Percentiles rank a stretch among this genome's conserved stretches.
Conservation (phyloP, 23 red algal genomes). For the Gracilaria caudata region DNA sequence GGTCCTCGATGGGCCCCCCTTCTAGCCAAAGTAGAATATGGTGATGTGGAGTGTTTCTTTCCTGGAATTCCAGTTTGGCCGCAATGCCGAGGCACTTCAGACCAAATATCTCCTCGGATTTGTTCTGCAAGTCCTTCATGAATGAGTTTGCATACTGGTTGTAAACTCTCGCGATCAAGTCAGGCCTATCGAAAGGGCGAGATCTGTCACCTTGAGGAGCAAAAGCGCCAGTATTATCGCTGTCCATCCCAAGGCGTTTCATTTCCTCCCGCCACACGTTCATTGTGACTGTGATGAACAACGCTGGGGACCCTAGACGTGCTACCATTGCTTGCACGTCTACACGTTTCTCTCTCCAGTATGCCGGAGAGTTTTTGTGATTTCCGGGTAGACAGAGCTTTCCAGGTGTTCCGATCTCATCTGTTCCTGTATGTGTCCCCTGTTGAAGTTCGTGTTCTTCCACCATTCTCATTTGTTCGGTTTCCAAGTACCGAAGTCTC, state of each 20-base stretch:
- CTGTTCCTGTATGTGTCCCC: not conserved
- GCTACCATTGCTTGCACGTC: constrained; percentile 2
- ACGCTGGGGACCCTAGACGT: not conserved
- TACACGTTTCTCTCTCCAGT: not conserved
- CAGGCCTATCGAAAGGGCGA: not conserved
- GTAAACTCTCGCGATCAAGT: not conserved
- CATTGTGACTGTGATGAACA: constrained; percentile 2
- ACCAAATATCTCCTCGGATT: not conserved
- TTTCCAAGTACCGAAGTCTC: not conserved
- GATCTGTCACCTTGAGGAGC: not conserved
- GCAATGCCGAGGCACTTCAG: not conserved
- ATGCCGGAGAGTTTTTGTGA: not conserved
- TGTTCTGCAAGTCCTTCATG: not conserved
- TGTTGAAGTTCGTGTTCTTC: not conserved
- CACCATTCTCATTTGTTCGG: constrained; percentile 9
- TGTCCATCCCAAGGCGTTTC: not conserved
- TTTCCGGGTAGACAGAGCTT: constrained; percentile 3
- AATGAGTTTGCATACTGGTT: constrained; percentile 16
- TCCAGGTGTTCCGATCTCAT: not conserved
- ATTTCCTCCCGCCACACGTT: not conserved
- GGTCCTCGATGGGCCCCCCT: not conserved
- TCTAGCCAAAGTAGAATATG: constrained; percentile 11
- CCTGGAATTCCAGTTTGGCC: not conserved
- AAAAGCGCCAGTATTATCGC: not conserved
- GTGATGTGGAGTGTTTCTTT: not conserved